Conservation (phyloP, 2,329 filamentous ascomycete species). For the Fonsecaea pugnacius region DNA sequence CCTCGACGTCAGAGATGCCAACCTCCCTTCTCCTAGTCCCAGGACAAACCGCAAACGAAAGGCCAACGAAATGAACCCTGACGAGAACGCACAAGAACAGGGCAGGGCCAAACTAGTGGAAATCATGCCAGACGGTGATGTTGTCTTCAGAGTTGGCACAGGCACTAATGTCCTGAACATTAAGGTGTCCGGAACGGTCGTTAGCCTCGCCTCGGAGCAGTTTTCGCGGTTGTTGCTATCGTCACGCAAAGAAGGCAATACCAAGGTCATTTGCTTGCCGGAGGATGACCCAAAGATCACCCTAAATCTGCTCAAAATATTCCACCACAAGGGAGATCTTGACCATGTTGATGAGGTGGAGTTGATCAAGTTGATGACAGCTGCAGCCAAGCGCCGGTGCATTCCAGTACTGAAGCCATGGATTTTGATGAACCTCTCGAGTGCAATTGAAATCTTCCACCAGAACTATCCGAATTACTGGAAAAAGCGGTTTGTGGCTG, state of each 20-base stretch:
- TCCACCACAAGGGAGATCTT: conserved; percentile 11
- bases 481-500: neutral
- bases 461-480: neutral
- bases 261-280: conserved; percentile 12
- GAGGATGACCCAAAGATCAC: conserved; percentile 10
- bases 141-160: neutral
- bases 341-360: neutral
- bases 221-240: conserved; percentile 6
- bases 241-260: neutral
- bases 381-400: conserved; percentile 5
- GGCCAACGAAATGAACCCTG: neutral
- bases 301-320: conserved; percentile 8
- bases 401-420: conserved; percentile 3
- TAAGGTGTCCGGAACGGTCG: conserved; percentile 2
- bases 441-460: neutral
- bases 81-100: neutral
- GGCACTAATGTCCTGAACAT: conserved; percentile 9
- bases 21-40: neutral
- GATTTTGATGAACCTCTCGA: neutral
- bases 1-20: neutral
- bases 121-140: neutral
- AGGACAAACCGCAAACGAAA: neutral
- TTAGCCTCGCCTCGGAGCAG: conserved; percentile 10
- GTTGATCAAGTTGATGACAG: neutral
- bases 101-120: neutral